Evolutionary conservation across 225 moss, liverwort and hornwort species (phyloP).

Genomic region (Pseudisothecium myosuroides): DNA sequence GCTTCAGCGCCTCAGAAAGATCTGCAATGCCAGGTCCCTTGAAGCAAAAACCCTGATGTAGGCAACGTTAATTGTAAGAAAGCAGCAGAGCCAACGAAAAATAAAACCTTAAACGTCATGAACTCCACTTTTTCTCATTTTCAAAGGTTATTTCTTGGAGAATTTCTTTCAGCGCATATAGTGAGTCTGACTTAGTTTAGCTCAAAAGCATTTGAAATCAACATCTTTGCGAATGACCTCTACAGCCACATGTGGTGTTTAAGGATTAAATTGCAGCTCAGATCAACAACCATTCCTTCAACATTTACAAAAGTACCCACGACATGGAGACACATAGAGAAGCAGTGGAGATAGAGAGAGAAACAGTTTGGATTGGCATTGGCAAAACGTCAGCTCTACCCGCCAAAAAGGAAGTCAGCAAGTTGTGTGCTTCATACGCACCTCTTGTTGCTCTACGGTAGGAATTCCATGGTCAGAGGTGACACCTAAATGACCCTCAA

Average conservation of each 20-base stretch:
- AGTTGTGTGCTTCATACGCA: not conserved
- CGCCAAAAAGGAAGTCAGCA: not conserved
- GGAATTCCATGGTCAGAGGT: not conserved
- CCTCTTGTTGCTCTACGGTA: slow-evolving; percentile 1
- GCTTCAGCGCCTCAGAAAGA: slow-evolving; percentile 44
- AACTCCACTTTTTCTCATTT: not conserved
- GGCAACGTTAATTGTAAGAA: not conserved
- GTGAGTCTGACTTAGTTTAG: not conserved
- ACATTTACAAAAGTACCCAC: not conserved
- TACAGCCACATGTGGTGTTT: not conserved
- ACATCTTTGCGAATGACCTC: not conserved
- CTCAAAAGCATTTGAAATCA: not conserved
- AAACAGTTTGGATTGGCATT: not conserved
- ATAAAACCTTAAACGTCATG: not conserved
- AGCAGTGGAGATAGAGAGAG: not conserved
- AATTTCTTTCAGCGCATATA: not conserved
- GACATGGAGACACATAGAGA: not conserved
- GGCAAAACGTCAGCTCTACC: not conserved
- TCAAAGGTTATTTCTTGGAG: not conserved
- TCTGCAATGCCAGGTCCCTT: slow-evolving; percentile 40
- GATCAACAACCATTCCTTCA: not conserved
- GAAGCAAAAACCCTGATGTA: slow-evolving; percentile 16
- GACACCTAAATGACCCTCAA: slow-evolving; percentile 36
- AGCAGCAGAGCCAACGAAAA: not conserved
- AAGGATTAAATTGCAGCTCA: not conserved